Conservation (phyloP, 2,329 filamentous ascomycete genomes). For the Orbilia oligospora region DNA sequence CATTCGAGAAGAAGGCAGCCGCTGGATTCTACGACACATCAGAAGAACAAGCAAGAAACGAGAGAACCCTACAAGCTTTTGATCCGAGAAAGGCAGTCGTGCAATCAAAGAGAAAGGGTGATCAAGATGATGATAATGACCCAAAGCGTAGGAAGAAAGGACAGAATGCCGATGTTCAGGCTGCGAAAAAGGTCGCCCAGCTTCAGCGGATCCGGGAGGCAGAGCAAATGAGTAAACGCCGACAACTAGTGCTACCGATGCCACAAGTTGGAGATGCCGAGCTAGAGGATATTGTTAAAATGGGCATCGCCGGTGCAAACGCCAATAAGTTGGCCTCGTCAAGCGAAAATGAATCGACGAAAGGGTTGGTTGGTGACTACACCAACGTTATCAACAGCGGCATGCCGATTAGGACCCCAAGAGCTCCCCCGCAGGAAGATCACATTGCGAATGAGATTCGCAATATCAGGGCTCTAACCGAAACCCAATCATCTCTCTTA, state of each 20-base stretch:
- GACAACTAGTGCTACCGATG: slow-evolving; percentile 83
- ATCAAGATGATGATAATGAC: slow-evolving; percentile 83
- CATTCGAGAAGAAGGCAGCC: slow-evolving; percentile 92
- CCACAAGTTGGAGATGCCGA: slow-evolving; percentile 94
- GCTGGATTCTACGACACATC: slow-evolving; percentile 92
- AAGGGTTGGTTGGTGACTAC: slow-evolving; percentile 89
- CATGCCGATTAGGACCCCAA: slow-evolving; percentile 91
- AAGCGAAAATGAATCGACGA: slow-evolving; percentile 86
- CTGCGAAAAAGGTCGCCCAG: slow-evolving; percentile 91
- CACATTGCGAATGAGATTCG: slow-evolving; percentile 96
- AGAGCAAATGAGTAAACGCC: slow-evolving; percentile 94
- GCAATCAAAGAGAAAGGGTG: slow-evolving; percentile 90
- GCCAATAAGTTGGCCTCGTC: slow-evolving; percentile 81
- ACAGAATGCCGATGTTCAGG: slow-evolving; percentile 79
- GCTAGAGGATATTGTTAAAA: slow-evolving; percentile 97
- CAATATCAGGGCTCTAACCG: slow-evolving; percentile 91
- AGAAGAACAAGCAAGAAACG: slow-evolving; percentile 85
- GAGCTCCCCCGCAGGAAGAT: slow-evolving; percentile 92
- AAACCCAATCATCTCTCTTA: slow-evolving; percentile 92
- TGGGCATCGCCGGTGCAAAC: slow-evolving; percentile 92
- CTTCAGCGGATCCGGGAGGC: slow-evolving; percentile 95
- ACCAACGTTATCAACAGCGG: slow-evolving; percentile 79
- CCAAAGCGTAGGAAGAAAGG: slow-evolving; percentile 77
- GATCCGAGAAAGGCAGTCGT: slow-evolving; percentile 94
- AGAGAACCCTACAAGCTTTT: slow-evolving; percentile 85